Evolutionary conservation across 2,329 filamentous ascomycete species (phyloP).

Genomic region (Chrysosphaeria jannelii): DNA sequence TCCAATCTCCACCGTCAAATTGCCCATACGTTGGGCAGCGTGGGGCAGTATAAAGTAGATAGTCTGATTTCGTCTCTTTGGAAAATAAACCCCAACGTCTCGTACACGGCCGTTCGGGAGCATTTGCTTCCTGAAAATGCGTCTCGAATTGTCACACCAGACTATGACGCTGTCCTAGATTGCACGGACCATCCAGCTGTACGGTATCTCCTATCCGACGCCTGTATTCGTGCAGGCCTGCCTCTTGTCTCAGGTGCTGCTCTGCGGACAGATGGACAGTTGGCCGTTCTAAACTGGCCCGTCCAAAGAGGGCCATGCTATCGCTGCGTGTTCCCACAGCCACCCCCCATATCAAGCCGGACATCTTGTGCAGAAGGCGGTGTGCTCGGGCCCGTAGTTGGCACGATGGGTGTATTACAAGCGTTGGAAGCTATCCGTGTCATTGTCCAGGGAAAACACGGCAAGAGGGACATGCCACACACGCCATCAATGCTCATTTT

Average conservation of each 20-base stretch:
- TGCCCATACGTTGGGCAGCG: slow-evolving; percentile 37
- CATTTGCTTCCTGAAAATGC: slow-evolving; percentile 43
- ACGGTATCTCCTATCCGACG: slow-evolving; percentile 76
- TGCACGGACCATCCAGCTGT: slow-evolving; percentile 85
- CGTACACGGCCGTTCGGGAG: slow-evolving; percentile 27
- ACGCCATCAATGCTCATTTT: slow-evolving; percentile 15
- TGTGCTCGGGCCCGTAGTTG: slow-evolving; percentile 74
- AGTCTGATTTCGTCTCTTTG: slow-evolving; percentile 33
- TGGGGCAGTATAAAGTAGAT: slow-evolving; percentile 54
- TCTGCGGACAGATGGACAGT: slow-evolving; percentile 62
- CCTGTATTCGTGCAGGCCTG: slow-evolving; percentile 50
- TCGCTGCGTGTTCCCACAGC: slow-evolving; percentile 68
- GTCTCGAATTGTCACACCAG: slow-evolving; percentile 23
- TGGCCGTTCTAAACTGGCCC: slow-evolving; percentile 67
- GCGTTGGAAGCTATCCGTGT: slow-evolving; percentile 71
- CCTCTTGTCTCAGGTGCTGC: slow-evolving; percentile 74
- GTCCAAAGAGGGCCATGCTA: slow-evolving; percentile 64
- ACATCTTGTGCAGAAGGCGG: slow-evolving; percentile 78
- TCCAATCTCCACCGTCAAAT: slow-evolving; percentile 89
- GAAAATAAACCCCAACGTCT: slow-evolving; percentile 39
- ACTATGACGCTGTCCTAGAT: slow-evolving; percentile 37
- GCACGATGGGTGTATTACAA: slow-evolving; percentile 76
- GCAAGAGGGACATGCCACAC: not conserved
- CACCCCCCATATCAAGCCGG: slow-evolving; percentile 57
- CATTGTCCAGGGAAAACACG: slow-evolving; percentile 15